These are phyloP conservation scores for Coprinellus micaceus DNA, from an alignment of 768 basidiomycete species.

Conservation along the genomic window DNA sequence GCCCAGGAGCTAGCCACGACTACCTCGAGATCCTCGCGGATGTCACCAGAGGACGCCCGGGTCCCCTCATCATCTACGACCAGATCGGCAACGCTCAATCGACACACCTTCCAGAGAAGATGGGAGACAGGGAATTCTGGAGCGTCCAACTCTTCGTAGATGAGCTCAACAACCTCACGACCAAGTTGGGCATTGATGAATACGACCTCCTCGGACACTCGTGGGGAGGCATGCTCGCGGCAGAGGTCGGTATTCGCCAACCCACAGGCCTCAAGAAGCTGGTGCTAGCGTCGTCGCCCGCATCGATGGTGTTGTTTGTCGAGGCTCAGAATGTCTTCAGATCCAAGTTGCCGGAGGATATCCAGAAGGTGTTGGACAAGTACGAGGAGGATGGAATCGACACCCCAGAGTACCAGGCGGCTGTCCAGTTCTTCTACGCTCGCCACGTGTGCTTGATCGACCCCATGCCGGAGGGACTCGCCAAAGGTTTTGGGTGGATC, in stretches of 20 bases:
- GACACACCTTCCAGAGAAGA: constrained; percentile 50
- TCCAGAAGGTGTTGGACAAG: constrained; percentile 36
- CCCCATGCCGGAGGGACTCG: constrained; percentile 41
- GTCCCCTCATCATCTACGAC: constrained; percentile 54
- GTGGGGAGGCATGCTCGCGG: constrained; percentile 49
- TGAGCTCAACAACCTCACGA: constrained; percentile 46
- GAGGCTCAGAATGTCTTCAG: constrained; percentile 14
- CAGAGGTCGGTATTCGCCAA: constrained; percentile 30
- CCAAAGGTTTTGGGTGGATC: constrained; percentile 27
- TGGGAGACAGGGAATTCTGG: constrained; percentile 43
- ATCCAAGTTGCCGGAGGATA: constrained; percentile 34
- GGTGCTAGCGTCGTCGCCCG: constrained; percentile 42
- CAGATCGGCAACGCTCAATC: constrained; percentile 55
- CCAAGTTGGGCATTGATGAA: constrained; percentile 40
- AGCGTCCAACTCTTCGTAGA: constrained; percentile 46
- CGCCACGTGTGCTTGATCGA: constrained; percentile 41
- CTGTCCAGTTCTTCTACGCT: constrained; percentile 38
- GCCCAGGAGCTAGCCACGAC: constrained; percentile 44
- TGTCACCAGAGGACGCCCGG: constrained; percentile 30
- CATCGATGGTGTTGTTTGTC: constrained; percentile 42
- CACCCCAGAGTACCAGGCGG: constrained; percentile 42
- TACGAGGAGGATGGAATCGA: constrained; percentile 43
- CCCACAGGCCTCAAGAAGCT: constrained; percentile 45
- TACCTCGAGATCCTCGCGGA: constrained; percentile 39
- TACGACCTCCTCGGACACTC: constrained; percentile 53